Base-by-base conservation (phyloP, 441 rosid genomes). In the Syzygium syzygioides region DNA sequence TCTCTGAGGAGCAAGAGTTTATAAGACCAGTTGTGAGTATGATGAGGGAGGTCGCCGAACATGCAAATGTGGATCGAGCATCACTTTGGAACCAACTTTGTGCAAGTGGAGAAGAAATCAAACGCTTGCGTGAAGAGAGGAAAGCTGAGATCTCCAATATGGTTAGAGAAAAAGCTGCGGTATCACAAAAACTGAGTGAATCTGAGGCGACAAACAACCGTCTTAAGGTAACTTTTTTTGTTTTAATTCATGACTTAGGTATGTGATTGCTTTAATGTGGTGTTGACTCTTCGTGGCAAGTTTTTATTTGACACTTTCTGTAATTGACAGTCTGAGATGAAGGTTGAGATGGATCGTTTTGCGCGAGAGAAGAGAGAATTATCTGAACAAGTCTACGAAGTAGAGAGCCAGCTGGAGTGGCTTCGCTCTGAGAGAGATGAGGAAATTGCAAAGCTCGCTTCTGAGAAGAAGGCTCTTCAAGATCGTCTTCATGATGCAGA, bases 401-500 rank as follows among this genome's bases (percentile, higher is more conserved):
- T 93, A 90, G 98, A 98, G 91, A 94, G 96, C 92, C 99, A 98
- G 92, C 98, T 98, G 79, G 99, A 98, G 90, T 98, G 99, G 99
- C 92, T 96, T 85, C 99, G 98, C 20, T 94, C 97, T 53, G 99
- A 98, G 94, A 95, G 95, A 87, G 97, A 96, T 88, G 99, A 97
- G 89, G 98, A 95, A 94, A 93, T 96, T 55, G 64, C 93, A 71
- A 97, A 95, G 92, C 95, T 96, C 87, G 90, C 91, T 30, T 86
- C 96, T 79, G 99, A 97, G 93, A 97, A 96, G 91, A 97, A 96
- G 89, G 92, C 90, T 91, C 96, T 96, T 90, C 96, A 95, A 90
- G 98, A 98, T 93, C 99, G 96, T 91, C 98, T 98, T 93, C 97
- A 98, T 91, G 99, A 96, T 92, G 93, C 97, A 66, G 99, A 98